Evolutionary conservation across 2,329 filamentous ascomycete genomes (phyloP), one percentile per base, ranked within the genome.

Genomic region (Colletotrichum kahawae): DNA sequence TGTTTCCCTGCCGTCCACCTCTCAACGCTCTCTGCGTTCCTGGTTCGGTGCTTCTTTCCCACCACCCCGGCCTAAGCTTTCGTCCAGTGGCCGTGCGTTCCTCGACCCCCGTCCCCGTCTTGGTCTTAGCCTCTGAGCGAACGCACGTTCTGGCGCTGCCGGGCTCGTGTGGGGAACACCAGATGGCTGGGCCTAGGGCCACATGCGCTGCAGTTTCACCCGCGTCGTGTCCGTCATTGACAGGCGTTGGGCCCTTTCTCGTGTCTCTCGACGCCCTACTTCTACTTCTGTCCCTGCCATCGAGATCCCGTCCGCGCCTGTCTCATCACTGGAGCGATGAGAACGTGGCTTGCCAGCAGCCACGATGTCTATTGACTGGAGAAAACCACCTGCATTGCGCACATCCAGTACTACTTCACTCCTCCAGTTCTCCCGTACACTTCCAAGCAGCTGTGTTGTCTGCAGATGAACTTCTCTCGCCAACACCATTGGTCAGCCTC

Each of bases 161-260:
- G 73, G 73, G 63, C 73, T 68, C 67, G 16, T 75, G 69, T 75
- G 69, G 73, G 73, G 69, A 72, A 51, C 68, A 36, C 71, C 68
- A 74, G 62, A 63, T 38, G 62, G 60, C 67, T 71, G 67, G 62
- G 63, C 69, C 21, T 57, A 57, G 21, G 21, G 21, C 21, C 54
- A 57, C 21, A 24, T 57, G 43, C 54, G 13, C 54, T 48, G 34
- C 64, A 34, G 64, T 67, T 57, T 74, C 57, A 57, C 43, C 29
- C 33, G 7, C 57, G 33, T 43, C 33, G 66, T 63, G 33, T 54
- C 71, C 48, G 57, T 65, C 59, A 63, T 63, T 60, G 64, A 65
- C 59, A 60, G 48, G 4, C 12, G 43, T 51, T 51, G n/a, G 43
- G 43, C n/a, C 43, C n/a, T 13, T 51, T 51, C 43, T 48, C 43